phyloP scores from a whole-genome alignment of 169 alveolate species.

The Plasmodium inui region DNA sequence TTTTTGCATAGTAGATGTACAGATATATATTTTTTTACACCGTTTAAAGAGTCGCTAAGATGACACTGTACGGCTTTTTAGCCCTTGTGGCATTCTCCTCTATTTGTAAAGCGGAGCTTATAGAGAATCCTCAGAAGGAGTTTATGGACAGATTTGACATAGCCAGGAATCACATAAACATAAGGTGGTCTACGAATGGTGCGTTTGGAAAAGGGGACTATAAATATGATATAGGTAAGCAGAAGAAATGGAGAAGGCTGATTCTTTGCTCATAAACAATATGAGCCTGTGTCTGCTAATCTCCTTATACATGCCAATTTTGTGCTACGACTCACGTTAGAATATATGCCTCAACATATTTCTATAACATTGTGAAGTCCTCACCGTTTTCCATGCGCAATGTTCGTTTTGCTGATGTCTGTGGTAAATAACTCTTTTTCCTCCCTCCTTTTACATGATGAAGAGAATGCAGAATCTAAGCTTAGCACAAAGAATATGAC shows the following conservation, averaged over 20 bases:
- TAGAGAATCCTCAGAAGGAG: constrained; percentile 52
- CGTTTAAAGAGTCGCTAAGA: background rate
- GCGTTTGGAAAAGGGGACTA: constrained; percentile 24
- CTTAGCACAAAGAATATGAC: background rate
- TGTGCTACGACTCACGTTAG: background rate
- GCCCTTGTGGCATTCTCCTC: constrained; percentile 13
- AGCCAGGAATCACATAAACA: constrained; percentile 35
- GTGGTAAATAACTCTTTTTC: background rate
- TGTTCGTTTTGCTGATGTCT: background rate
- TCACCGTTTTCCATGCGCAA: background rate
- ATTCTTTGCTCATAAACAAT: background rate
- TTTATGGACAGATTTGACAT: constrained; percentile 71
- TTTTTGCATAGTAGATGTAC: background rate
- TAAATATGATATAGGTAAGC: constrained; percentile 45
- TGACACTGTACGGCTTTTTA: background rate
- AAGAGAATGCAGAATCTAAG: background rate
- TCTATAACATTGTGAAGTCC: background rate
- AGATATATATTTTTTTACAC: background rate
- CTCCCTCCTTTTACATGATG: constrained; percentile 14
- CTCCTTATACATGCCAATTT: background rate
- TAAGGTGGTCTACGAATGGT: constrained; percentile 44
- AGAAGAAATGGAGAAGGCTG: background rate
- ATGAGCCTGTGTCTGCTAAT: background rate
- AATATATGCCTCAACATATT: background rate
- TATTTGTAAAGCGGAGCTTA: background rate